Conservation (phyloP, 176 grass and related monocot species). For the Pharus latifolius region DNA sequence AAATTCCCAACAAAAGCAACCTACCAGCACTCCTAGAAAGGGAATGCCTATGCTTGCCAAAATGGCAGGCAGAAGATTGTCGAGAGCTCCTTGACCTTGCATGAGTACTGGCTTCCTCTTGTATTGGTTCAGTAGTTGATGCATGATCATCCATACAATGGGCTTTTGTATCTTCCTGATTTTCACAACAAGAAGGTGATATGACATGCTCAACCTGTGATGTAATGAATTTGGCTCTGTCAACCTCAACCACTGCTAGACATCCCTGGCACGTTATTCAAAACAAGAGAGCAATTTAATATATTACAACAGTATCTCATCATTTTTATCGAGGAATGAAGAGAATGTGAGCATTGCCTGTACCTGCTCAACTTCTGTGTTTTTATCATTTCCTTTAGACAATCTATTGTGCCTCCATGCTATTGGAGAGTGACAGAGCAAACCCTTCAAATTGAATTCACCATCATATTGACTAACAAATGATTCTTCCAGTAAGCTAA, state of each 20-base stretch:
- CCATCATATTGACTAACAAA: slow-evolving; percentile 38
- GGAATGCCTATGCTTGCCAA: slow-evolving; percentile 18
- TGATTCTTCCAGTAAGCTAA: slow-evolving; percentile 59
- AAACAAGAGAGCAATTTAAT: not conserved
- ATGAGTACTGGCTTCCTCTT: not conserved
- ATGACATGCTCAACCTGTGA: slow-evolving; percentile 16
- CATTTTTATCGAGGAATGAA: not conserved
- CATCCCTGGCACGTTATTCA: slow-evolving; percentile 2
- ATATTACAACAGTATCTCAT: not conserved
- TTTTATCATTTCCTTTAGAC: slow-evolving; percentile 17
- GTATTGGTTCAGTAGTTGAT: not conserved
- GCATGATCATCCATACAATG: not conserved
- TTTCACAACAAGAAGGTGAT: slow-evolving; percentile 2
- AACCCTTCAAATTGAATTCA: slow-evolving; percentile 28
- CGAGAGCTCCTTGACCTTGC: not conserved
- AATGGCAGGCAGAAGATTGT: slow-evolving; percentile 1
- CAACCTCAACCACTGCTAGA: slow-evolving; percentile 18
- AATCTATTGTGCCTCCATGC: slow-evolving; percentile 9
- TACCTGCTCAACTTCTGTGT: slow-evolving; percentile 21
- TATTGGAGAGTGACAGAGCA: slow-evolving; percentile 20
- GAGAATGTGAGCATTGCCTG: not conserved
- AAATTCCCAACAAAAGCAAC: not conserved
- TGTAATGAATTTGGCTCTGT: slow-evolving; percentile 7
- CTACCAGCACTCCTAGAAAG: slow-evolving; percentile 21
- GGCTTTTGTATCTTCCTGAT: not conserved